Base-by-base conservation (phyloP, 163 green algal species). In the Chlamydomonas reinhardtii region DNA sequence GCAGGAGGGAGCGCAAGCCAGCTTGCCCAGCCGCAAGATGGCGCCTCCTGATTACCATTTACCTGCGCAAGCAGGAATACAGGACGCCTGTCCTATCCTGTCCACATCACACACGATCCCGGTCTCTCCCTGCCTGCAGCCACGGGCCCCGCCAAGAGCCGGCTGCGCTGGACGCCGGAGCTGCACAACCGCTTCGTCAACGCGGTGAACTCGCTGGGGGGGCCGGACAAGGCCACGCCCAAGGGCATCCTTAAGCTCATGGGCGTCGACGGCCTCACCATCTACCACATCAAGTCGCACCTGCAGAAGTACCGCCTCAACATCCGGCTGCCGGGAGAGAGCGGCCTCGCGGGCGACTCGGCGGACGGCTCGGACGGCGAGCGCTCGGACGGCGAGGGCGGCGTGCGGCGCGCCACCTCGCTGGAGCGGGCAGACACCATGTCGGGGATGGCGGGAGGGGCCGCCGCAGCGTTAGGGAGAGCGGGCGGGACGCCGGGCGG, bases 231-330 rank as follows among this genome's bases (percentile, higher is more conserved):
- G 66, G 94, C 92, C 19, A 94, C 91, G 0, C 93, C 90, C 22
- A 94, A 94, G 62, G 90, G 79, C 62, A 88, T 82, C 62, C 61
- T 88, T n/a, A 96, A 96, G 89, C 90, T 97, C 25, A 99, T 99
- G 97, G 84, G 81, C 12, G 93, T 98, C 71, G 91, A 97, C 11
- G 96, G 94, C 2, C 91, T 99, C 37, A 99, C 96, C 31, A 98
- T 99, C 70, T 98, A 96, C 87, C 97, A 99, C 91, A 96, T 99
- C 73, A 99, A 99, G 92, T 98, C 92, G 82, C 97, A 99, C 89
- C 84, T 99, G 35, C 96, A 99, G 61, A 98, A 98, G 79, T 98
- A 98, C 87, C 88, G 96, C 0, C 80, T 96, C 5, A 96, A 91
- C 66, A 90, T 90, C 29, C 77, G 89, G n/a, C 73, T 91, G 35